Evolutionary conservation across 768 basidiomycete species (phyloP), one percentile per base, ranked within the genome.

Genomic region (Psilocybe tampanensis): DNA sequence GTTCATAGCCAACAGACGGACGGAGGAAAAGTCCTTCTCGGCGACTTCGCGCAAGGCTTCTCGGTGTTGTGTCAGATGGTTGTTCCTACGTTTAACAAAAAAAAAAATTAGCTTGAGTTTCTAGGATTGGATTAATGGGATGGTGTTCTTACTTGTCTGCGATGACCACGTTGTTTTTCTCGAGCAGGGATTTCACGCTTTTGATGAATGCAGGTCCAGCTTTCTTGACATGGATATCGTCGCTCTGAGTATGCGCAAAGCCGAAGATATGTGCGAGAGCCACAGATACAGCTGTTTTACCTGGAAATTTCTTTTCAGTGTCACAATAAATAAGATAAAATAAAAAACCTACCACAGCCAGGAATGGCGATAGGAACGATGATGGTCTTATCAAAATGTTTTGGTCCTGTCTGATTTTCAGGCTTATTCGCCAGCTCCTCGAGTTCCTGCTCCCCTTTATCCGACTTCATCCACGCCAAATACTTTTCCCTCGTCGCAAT

Each of bases 221-320:
- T 68, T 88, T 94, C 74, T 94, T 98, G 34, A 70, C 80, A 39
- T 79, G 76, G 3, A 98, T 81, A 66, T 98, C 93, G 68, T 99
- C 97, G 65, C 90, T 93, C 68, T 98, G 97, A 0, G 92, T 94
- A 68, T 98, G 97, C 1, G 82, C 94, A 58, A 94, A 96, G 0
- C 80, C 83, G 65, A 95, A 98, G 2, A 99, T 80, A 52, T 88
- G 80, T 2, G 79, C 62, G 17, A 98, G 81, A 1, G 93, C 94
- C 17, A 97, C 76, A 0, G 91, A 80, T 12, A 98, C 79, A 0
- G 90, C 74, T 0, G 95, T 98, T 77, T 98, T 98, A 24, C 95
- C 94, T 94, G 63, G 18, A 22, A 23, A 48, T n/a, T n/a, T n/a
- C n/a, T n/a, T n/a, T n/a, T n/a, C n/a, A 48, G 17, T 18, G 18